Conservation (phyloP, 371 early-diverging fungal species). For the Nematocida sp. region DNA sequence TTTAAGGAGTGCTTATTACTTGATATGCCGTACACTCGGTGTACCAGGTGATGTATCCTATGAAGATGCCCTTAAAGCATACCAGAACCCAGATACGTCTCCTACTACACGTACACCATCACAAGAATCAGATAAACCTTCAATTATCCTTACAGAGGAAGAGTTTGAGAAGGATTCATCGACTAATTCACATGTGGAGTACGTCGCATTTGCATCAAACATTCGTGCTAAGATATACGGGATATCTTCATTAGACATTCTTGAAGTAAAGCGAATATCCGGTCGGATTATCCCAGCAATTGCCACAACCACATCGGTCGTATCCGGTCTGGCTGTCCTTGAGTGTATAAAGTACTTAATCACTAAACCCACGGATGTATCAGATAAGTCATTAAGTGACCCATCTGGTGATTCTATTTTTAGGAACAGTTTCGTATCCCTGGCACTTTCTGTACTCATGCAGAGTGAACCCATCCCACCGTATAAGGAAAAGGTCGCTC, state of each 20-base stretch:
- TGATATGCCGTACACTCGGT: conserved; percentile 75
- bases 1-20: conserved; percentile 81
- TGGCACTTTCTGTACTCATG: conserved; percentile 96
- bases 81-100: background rate
- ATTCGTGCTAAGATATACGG: conserved; percentile 91
- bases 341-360: conserved; percentile 73
- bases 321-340: conserved; percentile 92
- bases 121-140: conserved; percentile 73
- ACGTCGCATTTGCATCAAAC: conserved; percentile 92
- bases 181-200: conserved; percentile 95
- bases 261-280: conserved; percentile 95
- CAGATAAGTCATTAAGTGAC: background rate
- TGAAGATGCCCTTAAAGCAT: background rate
- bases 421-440: conserved; percentile 96
- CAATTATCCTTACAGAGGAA: conserved; percentile 76
- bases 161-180: conserved; percentile 99
- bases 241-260: conserved; percentile 83
- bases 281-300: conserved; percentile 99
- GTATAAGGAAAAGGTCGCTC: conserved; percentile 71
- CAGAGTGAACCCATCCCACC: conserved; percentile 94
- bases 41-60: conserved; percentile 72
- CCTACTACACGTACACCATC: conserved; percentile 68
- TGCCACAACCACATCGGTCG: conserved; percentile 97
- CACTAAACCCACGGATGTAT: background rate
- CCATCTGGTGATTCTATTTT: conserved; percentile 72